Evolutionary conservation across 2,329 filamentous ascomycete species (phyloP).

Genomic region (Xylariaceae sp.): DNA sequence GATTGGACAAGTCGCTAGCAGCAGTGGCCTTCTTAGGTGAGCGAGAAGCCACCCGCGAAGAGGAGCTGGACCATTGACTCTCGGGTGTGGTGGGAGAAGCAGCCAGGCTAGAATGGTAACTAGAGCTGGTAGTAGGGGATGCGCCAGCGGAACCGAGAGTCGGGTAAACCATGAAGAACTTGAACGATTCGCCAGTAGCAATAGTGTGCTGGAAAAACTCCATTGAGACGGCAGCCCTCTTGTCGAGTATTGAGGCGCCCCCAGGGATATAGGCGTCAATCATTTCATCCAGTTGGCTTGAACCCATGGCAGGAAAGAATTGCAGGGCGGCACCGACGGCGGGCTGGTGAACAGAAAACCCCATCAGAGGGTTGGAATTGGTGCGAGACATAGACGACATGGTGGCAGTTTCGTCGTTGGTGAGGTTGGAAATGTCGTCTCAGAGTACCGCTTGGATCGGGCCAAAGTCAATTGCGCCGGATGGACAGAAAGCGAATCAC

Average conservation of each 20-base stretch:
- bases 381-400: constrained; percentile 38
- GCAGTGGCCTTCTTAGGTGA: constrained; percentile 30
- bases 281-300: constrained; percentile 57
- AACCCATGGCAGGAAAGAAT: constrained; percentile 63
- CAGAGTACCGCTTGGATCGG: constrained; percentile 21
- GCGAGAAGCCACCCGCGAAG: constrained; percentile 28
- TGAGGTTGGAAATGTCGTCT: constrained; percentile 10
- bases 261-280: constrained; percentile 56
- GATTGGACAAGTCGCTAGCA: constrained; percentile 45
- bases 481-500: constrained; percentile 12
- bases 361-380: constrained; percentile 39
- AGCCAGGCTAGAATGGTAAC: constrained; percentile 45
- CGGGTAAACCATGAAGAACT: constrained; percentile 54
- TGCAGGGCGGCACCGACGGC: constrained; percentile 54
- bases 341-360: constrained; percentile 59
- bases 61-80: constrained; percentile 41
- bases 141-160: constrained; percentile 36
- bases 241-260: constrained; percentile 51
- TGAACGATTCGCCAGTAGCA: constrained; percentile 54
- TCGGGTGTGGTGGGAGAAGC: constrained; percentile 48
- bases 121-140: constrained; percentile 47
- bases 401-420: constrained; percentile 13
- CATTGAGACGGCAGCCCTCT: constrained; percentile 54
- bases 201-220: constrained; percentile 55
- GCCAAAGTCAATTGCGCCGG: constrained; percentile 2